Evolutionary conservation across 805 yeast genomes (phyloP).

Genomic region (Myxozyma vanderwaltii): DNA sequence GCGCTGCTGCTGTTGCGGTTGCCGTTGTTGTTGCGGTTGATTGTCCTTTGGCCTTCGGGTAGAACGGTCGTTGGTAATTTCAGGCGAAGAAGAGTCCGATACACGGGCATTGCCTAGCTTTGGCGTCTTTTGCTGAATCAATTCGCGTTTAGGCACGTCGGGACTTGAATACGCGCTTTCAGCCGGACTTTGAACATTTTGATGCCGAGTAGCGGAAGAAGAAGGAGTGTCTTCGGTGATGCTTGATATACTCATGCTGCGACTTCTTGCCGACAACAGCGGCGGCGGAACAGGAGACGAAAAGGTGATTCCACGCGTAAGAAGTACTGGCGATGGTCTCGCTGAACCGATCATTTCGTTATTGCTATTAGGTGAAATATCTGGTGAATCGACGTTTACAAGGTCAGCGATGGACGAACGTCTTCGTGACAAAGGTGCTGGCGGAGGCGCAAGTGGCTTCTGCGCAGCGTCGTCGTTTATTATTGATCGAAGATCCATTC

Average conservation of each 20-base stretch:
- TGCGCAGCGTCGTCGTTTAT: conserved; percentile 16
- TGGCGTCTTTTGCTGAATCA: neutral
- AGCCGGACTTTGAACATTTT: conserved; percentile 1
- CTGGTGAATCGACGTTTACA: neutral
- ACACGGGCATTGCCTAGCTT: neutral
- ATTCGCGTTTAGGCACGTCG: neutral
- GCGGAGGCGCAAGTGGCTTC: neutral
- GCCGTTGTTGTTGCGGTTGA: conserved; percentile 3
- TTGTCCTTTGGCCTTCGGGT: neutral
- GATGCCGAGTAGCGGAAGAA: neutral
- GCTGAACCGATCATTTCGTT: neutral
- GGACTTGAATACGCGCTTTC: conserved; percentile 4
- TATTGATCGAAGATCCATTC: conserved; percentile 24
- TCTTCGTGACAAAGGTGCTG: neutral
- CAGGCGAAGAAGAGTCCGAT: neutral
- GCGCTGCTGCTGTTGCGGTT: neutral
- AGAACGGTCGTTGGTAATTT: neutral
- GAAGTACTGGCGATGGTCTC: conserved; percentile 1
- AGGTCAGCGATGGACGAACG: too few species aligned
- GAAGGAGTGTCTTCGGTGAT: conserved; percentile 12
- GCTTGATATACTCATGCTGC: conserved; percentile 30
- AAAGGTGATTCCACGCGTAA: neutral
- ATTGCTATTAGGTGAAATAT: conserved; percentile 5
- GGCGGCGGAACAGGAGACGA: conserved; percentile 9
- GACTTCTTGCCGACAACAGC: conserved; percentile 2